phyloP scores from a whole-genome alignment of 805 yeast genomes.

The Candida germanica region DNA sequence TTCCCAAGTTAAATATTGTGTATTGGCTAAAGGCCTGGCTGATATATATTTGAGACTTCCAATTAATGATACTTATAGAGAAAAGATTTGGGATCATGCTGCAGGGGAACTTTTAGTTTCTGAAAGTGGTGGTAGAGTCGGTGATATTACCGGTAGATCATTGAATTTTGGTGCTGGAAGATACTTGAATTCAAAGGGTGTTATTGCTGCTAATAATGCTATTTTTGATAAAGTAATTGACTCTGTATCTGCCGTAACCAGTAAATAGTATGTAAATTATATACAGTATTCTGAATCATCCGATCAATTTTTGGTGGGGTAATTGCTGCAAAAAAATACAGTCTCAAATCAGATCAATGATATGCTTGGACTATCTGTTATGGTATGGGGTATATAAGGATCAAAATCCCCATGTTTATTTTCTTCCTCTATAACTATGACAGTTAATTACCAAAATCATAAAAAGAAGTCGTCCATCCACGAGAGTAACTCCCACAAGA shows the following conservation, averaged over 20 bases:
- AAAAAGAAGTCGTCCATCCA: too few species aligned
- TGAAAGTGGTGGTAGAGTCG: conserved; percentile 90
- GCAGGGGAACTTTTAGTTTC: conserved; percentile 84
- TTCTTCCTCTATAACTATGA: too few species aligned
- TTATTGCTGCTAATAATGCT: conserved; percentile 70
- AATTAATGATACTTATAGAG: conserved; percentile 68
- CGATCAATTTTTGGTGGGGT: too few species aligned
- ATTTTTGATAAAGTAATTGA: conserved; percentile 49
- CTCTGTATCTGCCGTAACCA: conserved; percentile 35
- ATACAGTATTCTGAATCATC: too few species aligned
- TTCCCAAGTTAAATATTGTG: conserved; percentile 95
- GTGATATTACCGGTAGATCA: conserved; percentile 73
- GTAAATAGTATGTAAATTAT: background rate
- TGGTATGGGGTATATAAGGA: too few species aligned
- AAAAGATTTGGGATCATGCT: conserved; percentile 99
- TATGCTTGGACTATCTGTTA: too few species aligned
- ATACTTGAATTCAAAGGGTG: conserved; percentile 78
- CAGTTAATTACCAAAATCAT: too few species aligned
- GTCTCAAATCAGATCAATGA: too few species aligned
- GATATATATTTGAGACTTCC: conserved; percentile 92
- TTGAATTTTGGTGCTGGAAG: conserved; percentile 88
- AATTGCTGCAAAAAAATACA: too few species aligned
- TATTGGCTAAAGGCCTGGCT: conserved; percentile 85
- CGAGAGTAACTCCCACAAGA: too few species aligned
- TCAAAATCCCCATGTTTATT: too few species aligned